phyloP scores from a whole-genome alignment of 352 stramenopile genomes.

The Phytophthora foliorum region DNA sequence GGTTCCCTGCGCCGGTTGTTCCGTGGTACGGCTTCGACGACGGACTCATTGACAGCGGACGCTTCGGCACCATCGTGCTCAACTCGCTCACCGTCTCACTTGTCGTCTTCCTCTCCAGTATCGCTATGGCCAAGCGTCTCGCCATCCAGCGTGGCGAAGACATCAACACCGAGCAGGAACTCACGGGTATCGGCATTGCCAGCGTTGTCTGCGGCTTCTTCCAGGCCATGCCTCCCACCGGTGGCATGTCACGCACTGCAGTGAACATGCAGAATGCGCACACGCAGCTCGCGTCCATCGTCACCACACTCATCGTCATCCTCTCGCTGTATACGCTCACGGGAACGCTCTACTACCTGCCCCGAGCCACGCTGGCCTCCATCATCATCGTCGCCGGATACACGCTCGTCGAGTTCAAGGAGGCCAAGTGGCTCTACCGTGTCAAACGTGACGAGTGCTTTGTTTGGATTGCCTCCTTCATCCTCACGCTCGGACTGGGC shows the following conservation, averaged over 20 bases:
- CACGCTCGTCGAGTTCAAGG: conserved; percentile 84
- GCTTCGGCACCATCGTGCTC: conserved; percentile 54
- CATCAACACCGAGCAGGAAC: conserved; percentile 77
- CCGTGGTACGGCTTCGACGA: conserved; percentile 61
- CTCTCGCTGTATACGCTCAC: conserved; percentile 87
- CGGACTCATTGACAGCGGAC: conserved; percentile 45
- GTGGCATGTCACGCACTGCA: conserved; percentile 86
- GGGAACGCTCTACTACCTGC: conserved; percentile 83
- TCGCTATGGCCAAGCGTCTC: conserved; percentile 87
- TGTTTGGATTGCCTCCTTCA: conserved; percentile 55
- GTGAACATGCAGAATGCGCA: conserved; percentile 88
- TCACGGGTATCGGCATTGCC: conserved; percentile 85
- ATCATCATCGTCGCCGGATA: conserved; percentile 92
- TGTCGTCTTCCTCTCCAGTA: conserved; percentile 88
- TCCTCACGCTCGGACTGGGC: conserved; percentile 52
- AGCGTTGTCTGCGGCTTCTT: conserved; percentile 90
- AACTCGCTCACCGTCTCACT: conserved; percentile 70
- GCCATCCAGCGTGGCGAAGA: conserved; percentile 71
- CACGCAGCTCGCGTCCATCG: conserved; percentile 83
- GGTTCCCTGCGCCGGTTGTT: conserved; percentile 51
- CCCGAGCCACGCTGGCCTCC: conserved; percentile 70
- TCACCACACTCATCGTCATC: conserved; percentile 81
- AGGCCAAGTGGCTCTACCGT: conserved; percentile 83
- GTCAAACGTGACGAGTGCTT: conserved; percentile 60
- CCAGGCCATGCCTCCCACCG: conserved; percentile 84